Conservation (phyloP, 305 asterid genomes). For the Coffea humblotiana region DNA sequence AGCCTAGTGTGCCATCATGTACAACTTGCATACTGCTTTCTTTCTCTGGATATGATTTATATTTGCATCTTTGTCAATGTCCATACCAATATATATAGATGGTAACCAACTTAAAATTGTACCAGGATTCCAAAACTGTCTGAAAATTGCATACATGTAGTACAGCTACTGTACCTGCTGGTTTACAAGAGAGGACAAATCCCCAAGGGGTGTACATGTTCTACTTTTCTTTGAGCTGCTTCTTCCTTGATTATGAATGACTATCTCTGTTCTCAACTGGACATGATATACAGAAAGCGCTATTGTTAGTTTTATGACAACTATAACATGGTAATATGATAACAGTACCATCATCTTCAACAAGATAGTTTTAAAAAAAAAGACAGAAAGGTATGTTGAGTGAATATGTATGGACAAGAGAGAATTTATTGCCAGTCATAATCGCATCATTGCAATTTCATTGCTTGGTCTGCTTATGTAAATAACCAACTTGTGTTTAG, state of each 20-base stretch:
- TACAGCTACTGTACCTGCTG: constrained; percentile 42
- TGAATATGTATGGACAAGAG: not conserved
- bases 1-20: not conserved
- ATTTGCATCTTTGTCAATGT: too few relatives aligned
- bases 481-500: not conserved
- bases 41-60: too few relatives aligned
- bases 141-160: not conserved
- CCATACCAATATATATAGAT: not conserved
- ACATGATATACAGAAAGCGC: not conserved
- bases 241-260: constrained; percentile 40
- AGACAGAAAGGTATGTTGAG: not conserved
- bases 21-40: not conserved
- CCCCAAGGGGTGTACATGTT: constrained; percentile 36
- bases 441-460: not conserved
- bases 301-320: constrained; percentile 6
- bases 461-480: not conserved
- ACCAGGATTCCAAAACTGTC: not conserved
- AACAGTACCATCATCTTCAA: not conserved
- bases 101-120: not conserved
- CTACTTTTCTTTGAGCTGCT: constrained; percentile 37
- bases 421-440: not conserved
- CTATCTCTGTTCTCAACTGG: constrained; percentile 54
- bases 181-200: constrained; percentile 37
- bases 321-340: not conserved
- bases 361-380: not conserved